Evolutionary conservation across 2,329 filamentous ascomycete species (phyloP), one percentile per base, ranked within the genome.

Genomic region (Colletotrichum incanum): DNA sequence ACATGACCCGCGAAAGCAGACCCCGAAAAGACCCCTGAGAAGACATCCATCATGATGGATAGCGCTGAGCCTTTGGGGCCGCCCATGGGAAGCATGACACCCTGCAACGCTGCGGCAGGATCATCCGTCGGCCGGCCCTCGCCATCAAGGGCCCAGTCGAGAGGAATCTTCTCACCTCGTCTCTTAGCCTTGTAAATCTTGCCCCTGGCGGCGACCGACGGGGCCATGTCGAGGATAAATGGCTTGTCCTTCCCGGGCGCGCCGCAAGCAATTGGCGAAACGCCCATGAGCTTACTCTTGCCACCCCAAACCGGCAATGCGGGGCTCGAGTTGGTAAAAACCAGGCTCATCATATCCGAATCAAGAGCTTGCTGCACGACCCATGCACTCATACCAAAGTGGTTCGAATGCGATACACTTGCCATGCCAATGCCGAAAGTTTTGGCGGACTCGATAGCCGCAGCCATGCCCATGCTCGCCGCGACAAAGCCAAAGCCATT

Each of bases 21-120:
- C 0, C 93, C 94, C 0, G 93, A 94, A 0, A 96, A 77, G 0
- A 93, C 92, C 0, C 93, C 94, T 0, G 93, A 95, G 78, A 96
- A 96, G 2, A 97, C 92, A 78, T 96, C 93, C 94, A 96, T 96
- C 93, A 95, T 96, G 67, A 96, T 89, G 0, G 93, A 85, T 50
- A 96, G 80, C 0, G 89, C 94, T 2, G 92, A 93, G 0, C 94
- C 94, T 80, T 96, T 96, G 0, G 94, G 93, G 0, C 94, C 94
- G 2, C 93, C 93, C 92, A 96, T 95, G 0, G 94, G 93, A 26
- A 96, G 82, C 94, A 96, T 96, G 4, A 95, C 93, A 1, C 93
- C 93, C 43, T 90, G 89, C 12, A 96, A 82, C 0, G 94, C 94
- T 26, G 86, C 86, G 1, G 86, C 88, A 0, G 94, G 93, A 76